These are phyloP conservation scores for Periglandula ipomoeae DNA, from an alignment of 2,329 filamentous ascomycete genomes.

Conservation along the genomic window DNA sequence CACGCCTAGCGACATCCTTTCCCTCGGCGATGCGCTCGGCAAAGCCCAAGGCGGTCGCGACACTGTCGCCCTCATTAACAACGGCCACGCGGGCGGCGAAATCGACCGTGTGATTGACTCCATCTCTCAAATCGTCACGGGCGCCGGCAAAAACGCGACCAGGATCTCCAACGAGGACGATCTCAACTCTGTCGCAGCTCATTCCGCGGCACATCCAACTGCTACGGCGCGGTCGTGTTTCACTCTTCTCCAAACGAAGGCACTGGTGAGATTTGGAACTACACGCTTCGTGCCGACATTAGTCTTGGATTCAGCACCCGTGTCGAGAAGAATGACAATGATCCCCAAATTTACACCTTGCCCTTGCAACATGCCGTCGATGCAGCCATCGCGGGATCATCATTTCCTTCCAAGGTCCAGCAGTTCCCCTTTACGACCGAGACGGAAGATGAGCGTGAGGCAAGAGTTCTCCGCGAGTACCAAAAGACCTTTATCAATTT, in stretches of 20 bases:
- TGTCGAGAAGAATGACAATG: conserved; percentile 47
- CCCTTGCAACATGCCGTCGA: conserved; percentile 64
- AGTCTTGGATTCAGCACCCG: conserved; percentile 46
- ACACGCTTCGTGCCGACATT: conserved; percentile 58
- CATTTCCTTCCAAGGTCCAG: conserved; percentile 21
- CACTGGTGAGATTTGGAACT: conserved; percentile 50
- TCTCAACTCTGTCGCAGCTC: conserved; percentile 44
- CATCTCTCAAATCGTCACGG: conserved; percentile 13
- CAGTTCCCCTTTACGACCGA: conserved; percentile 23
- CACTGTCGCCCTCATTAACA: conserved; percentile 67
- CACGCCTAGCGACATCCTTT: conserved; percentile 46
- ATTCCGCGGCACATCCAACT: conserved; percentile 56
- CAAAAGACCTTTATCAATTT: conserved; percentile 57
- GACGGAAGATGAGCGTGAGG: conserved; percentile 40
- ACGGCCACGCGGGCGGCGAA: conserved; percentile 56
- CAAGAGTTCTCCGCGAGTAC: conserved; percentile 49
- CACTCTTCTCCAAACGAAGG: conserved; percentile 58
- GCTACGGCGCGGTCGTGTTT: conserved; percentile 66
- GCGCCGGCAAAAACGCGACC: conserved; percentile 18
- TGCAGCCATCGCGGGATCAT: conserved; percentile 38
- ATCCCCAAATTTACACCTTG: conserved; percentile 55
- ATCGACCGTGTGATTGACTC: conserved; percentile 59
- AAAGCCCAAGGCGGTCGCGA: conserved; percentile 45
- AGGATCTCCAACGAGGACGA: conserved; percentile 16
- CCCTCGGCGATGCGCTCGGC: conserved; percentile 53